Percentiles rank a stretch among this genome's conserved stretches.
phyloP scores from a whole-genome alignment of 305 asterid genomes.

The Euphrasia arctica region DNA sequence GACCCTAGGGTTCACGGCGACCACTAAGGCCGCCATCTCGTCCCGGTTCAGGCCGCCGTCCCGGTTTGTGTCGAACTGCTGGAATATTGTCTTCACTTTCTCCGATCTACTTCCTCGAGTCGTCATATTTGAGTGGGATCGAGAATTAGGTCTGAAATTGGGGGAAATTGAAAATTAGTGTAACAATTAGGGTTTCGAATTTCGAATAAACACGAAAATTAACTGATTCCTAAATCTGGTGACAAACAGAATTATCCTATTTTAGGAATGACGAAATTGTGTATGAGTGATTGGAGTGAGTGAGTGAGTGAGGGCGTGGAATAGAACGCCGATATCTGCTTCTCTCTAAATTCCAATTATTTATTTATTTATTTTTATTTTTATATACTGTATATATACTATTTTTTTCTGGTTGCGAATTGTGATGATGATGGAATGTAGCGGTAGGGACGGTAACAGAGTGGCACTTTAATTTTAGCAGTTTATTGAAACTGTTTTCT shows the following conservation, averaged over 20 bases:
- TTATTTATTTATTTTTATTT: not conserved
- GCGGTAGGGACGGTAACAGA: constrained; percentile 31
- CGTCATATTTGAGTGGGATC: constrained; percentile 44
- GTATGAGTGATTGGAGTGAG: too few relatives aligned
- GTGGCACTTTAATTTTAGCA: constrained; percentile 25
- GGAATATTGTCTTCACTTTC: constrained; percentile 85
- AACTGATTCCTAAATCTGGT: constrained; percentile 12
- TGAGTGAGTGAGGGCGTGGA: constrained; percentile 15
- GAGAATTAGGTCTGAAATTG: constrained; percentile 25
- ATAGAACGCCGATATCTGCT: constrained; percentile 12
- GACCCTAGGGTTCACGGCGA: constrained; percentile 89
- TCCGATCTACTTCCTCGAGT: constrained; percentile 94
- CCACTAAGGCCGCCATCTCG: constrained; percentile 92
- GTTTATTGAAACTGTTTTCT: not conserved
- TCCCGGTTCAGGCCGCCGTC: constrained; percentile 89
- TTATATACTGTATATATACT: not conserved
- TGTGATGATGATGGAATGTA: constrained; percentile 31
- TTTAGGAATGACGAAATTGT: constrained; percentile 6
- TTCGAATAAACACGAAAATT: constrained; percentile 6
- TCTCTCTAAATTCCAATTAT: constrained; percentile 27
- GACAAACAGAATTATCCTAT: not conserved
- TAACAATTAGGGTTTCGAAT: constrained; percentile 20
- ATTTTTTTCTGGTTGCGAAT: not conserved
- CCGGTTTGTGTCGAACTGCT: constrained; percentile 67
- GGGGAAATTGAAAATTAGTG: constrained; percentile 12